Evolutionary conservation across 805 yeast genomes (phyloP).

Genomic region (Candida khao-thaluensis): DNA sequence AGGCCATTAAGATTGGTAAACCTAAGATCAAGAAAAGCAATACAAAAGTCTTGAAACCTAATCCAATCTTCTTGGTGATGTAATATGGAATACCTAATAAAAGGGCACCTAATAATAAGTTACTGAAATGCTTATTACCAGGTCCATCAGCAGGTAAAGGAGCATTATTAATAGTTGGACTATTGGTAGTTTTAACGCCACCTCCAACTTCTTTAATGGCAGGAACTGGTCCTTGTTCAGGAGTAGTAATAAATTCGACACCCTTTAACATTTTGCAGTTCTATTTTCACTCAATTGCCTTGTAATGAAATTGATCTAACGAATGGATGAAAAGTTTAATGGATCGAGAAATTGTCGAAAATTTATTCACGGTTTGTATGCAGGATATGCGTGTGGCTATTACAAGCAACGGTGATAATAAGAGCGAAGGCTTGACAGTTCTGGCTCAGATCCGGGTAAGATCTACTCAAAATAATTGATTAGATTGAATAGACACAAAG

Average conservation of each 20-base stretch:
- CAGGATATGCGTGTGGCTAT: constrained; percentile 2
- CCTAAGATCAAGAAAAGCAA: constrained; percentile 55
- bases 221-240: constrained; percentile 29
- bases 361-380: constrained; percentile 1
- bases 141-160: constrained; percentile 92
- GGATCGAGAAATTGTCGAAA: constrained; percentile 8
- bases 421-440: no score
- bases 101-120: constrained; percentile 49
- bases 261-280: constrained; percentile 30
- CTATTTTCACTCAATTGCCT: neutral
- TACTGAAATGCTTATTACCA: constrained; percentile 73
- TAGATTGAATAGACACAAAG: no score
- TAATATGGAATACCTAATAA: constrained; percentile 60
- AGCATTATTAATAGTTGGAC: constrained; percentile 80
- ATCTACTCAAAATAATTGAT: no score
- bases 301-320: constrained; percentile 2
- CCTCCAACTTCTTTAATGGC: constrained; percentile 29
- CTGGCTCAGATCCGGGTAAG: no score
- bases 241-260: constrained; percentile 62
- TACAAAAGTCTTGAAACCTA: constrained; percentile 66
- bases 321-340: neutral
- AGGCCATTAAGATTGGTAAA: constrained; percentile 74
- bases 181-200: constrained; percentile 40
- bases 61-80: constrained; percentile 62
- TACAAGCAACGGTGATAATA: neutral